Base-by-base conservation (phyloP, 768 basidiomycete species). In the Boletus vermiculosoides region DNA sequence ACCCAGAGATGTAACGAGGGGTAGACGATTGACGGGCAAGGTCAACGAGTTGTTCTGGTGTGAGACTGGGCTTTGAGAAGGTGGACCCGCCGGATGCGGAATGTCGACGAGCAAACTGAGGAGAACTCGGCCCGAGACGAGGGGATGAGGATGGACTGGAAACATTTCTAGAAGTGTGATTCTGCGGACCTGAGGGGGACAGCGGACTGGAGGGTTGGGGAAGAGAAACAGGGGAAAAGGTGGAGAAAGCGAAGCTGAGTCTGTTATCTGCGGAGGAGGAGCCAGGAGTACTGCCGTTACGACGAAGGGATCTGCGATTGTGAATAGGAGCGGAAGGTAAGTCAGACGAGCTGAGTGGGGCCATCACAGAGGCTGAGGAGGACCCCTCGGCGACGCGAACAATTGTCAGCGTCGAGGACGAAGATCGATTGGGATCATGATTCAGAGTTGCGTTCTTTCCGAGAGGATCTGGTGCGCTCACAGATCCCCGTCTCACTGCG, bases 21-120 rank as follows among this genome's bases (percentile, higher is more conserved):
- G 76, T 71, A 12, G 80, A 81, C 1, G 87, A 80, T 41, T 83
- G 80, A 44, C 82, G 81, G 1, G 89, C 91, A 28, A 93, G 79
- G 54, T 88, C 86, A 34, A 89, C 74, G 50, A 92, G 79, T 70
- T 92, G 88, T 50, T 90, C 88, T 25, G 90, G 86, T 2, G 83
- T 77, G 2, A 90, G 75, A 37, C 79, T 80, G 30, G 82, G 80
- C 62, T 81, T 80, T 0, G 73, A 66, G 49, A 68, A 68, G 16
- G 73, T 57, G 16, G 76, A 63, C 39, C 74, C 70, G 45, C 73
- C 63, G 20, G 76, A 66, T 53, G 50, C 72, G 13, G 71, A 73
- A 48, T 63, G 55, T 13, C 70, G 63, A 56, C 70, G 69, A 67
- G 37, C 30, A 33, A 64, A 66, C 33, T 65, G 70, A 28, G 82